Conservation (phyloP, 306 rosid species). For the Pterocarpus santalinus region DNA sequence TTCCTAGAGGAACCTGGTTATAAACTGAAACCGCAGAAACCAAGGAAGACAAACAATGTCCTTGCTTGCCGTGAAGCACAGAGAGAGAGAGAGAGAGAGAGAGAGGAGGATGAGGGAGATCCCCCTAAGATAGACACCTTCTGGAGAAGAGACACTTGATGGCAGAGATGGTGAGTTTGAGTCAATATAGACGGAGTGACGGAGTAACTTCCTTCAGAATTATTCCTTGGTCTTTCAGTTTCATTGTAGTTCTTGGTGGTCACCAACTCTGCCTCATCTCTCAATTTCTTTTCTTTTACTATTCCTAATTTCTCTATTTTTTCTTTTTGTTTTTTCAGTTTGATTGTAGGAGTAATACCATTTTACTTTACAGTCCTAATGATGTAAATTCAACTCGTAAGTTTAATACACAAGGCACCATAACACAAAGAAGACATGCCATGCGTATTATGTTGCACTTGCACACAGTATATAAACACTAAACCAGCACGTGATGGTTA, state of each 20-base stretch:
- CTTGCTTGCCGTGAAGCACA: constrained; percentile 15
- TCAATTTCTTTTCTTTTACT: constrained; percentile 5
- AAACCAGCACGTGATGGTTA: no score
- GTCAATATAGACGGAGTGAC: constrained; percentile 50
- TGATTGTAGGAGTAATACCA: neutral
- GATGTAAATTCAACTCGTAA: constrained; percentile 16
- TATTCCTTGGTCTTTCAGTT: constrained; percentile 50
- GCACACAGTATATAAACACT: no score
- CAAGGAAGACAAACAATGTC: neutral
- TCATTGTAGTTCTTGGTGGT: constrained; percentile 42
- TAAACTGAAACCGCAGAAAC: constrained; percentile 15
- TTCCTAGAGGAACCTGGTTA: neutral
- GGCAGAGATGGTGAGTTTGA: constrained; percentile 45
- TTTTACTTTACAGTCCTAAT: constrained; percentile 2
- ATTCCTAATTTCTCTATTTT: neutral
- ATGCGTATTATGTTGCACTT: neutral
- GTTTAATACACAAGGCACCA: constrained; percentile 40
- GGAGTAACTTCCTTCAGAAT: constrained; percentile 60
- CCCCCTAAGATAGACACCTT: neutral
- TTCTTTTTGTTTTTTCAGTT: neutral
- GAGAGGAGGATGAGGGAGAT: neutral
- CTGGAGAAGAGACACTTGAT: constrained; percentile 51
- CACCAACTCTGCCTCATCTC: constrained; percentile 61
- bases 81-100: constrained; percentile 21
- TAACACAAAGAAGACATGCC: constrained; percentile 33